A percentile compares a stretch with the other conserved stretches of the same genome.
phyloP scores from a whole-genome alignment of 2,329 filamentous ascomycete species.

The Coniochaeta sp. region DNA sequence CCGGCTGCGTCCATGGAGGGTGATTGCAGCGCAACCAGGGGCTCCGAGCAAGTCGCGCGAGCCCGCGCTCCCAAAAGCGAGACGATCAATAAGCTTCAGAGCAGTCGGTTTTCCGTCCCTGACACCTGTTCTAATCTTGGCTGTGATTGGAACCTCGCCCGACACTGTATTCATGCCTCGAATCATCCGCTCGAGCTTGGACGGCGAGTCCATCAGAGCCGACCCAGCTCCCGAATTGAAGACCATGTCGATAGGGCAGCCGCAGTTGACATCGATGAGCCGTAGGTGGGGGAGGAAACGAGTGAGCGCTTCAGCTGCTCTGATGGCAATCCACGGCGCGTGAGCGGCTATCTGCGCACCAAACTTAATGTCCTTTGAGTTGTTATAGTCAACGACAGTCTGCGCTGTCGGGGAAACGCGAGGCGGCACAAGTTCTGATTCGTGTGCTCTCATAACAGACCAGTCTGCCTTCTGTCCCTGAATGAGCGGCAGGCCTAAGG shows the following conservation, averaged over 20 bases:
- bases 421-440: conserved; percentile 70
- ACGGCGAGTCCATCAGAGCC: conserved; percentile 78
- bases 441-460: conserved; percentile 89
- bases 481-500: conserved; percentile 80
- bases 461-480: conserved; percentile 90
- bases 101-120: conserved; percentile 73
- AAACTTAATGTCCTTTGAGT: conserved; percentile 76
- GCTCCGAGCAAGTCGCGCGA: conserved; percentile 63
- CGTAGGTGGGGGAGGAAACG: conserved; percentile 74
- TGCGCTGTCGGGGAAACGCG: conserved; percentile 47
- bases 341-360: conserved; percentile 89
- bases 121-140: conserved; percentile 91
- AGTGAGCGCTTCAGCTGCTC: conserved; percentile 76
- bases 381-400: conserved; percentile 71
- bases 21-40: conserved; percentile 88
- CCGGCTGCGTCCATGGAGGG: conserved; percentile 84
- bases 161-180: conserved; percentile 94
- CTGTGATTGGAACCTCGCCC: conserved; percentile 82
- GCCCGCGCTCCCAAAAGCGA: conserved; percentile 74
- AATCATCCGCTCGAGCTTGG: conserved; percentile 89
- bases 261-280: conserved; percentile 92
- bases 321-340: conserved; percentile 84
- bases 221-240: conserved; percentile 85
- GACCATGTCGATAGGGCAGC: conserved; percentile 92
- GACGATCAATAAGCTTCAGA: conserved; percentile 70